Conservation (phyloP, 2,329 filamentous ascomycete species). For the Xylaria sp. region DNA sequence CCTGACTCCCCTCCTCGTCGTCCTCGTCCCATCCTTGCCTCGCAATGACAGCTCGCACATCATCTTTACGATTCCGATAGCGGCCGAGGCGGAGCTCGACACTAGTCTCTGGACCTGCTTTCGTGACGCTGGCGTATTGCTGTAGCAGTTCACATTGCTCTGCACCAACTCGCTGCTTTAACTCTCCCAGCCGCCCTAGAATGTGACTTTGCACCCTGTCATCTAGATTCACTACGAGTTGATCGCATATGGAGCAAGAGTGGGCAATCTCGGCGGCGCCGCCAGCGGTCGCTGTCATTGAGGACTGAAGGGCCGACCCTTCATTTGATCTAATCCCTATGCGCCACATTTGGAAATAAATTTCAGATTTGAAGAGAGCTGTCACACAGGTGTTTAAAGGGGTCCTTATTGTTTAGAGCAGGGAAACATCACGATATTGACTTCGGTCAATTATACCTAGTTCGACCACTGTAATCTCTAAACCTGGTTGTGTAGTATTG, state of each 20-base stretch:
- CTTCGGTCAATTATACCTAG: no score
- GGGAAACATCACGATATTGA: no score
- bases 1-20: constrained; percentile 9
- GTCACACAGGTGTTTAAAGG: no score
- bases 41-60: constrained; percentile 15
- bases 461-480: no score
- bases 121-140: constrained; percentile 14
- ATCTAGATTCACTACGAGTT: constrained; percentile 16
- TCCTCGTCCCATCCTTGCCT: constrained; percentile 12
- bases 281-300: constrained; percentile 7
- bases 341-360: no score
- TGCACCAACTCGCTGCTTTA: constrained; percentile 8
- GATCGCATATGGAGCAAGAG: constrained; percentile 19
- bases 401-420: no score
- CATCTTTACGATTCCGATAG: constrained; percentile 16
- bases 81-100: constrained; percentile 13
- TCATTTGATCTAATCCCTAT: no score
- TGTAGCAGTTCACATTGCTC: constrained; percentile 6
- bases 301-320: not conserved
- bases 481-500: no score
- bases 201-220: constrained; percentile 7
- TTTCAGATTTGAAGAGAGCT: no score
- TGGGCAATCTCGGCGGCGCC: constrained; percentile 12
- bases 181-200: constrained; percentile 9
- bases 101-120: constrained; percentile 6